These are phyloP conservation scores for Diversispora eburnea DNA, from an alignment of 192 early-diverging fungal genomes.

Conservation along the genomic window DNA sequence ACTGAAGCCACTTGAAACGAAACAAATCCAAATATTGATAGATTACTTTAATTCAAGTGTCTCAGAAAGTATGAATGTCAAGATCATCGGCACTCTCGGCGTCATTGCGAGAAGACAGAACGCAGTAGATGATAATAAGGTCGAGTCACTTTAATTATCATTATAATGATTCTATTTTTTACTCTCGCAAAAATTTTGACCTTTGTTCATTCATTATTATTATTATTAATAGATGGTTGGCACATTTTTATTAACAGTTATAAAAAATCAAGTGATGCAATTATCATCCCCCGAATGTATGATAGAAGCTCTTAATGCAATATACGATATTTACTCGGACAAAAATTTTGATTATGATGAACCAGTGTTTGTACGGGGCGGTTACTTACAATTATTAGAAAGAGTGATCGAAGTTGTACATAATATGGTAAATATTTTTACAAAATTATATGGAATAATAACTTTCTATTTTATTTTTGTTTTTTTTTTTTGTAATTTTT, in stretches of 20 bases:
- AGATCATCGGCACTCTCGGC: slow-evolving; percentile 71
- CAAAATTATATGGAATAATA: not conserved
- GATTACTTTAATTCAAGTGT: slow-evolving; percentile 42
- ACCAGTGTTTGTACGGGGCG: slow-evolving; percentile 76
- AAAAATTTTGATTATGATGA: slow-evolving; percentile 75
- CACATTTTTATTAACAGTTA: slow-evolving; percentile 54
- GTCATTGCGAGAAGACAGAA: slow-evolving; percentile 69
- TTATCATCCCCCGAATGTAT: slow-evolving; percentile 41
- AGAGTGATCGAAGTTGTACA: slow-evolving; percentile 47
- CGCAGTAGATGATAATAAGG: slow-evolving; percentile 63
- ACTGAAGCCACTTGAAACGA: slow-evolving; percentile 38
- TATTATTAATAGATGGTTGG: slow-evolving; percentile 53
- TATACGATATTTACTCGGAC: slow-evolving; percentile 90
- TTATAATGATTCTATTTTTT: not conserved
- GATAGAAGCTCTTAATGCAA: slow-evolving; percentile 75
- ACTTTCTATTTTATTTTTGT: slow-evolving; percentile 8
- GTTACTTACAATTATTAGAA: slow-evolving; percentile 57
- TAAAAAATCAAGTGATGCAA: slow-evolving; percentile 35
- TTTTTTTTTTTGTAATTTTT: not conserved
- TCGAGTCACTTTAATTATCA: slow-evolving; percentile 6
- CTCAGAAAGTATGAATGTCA: slow-evolving; percentile 55
- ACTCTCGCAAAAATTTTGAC: not conserved
- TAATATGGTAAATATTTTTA: slow-evolving; percentile 42
- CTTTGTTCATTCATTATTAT: too few species aligned
- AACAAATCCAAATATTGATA: slow-evolving; percentile 43